Evolutionary conservation across 257 asterid genomes (phyloP).

Genomic region (Verbascum thapsus): DNA sequence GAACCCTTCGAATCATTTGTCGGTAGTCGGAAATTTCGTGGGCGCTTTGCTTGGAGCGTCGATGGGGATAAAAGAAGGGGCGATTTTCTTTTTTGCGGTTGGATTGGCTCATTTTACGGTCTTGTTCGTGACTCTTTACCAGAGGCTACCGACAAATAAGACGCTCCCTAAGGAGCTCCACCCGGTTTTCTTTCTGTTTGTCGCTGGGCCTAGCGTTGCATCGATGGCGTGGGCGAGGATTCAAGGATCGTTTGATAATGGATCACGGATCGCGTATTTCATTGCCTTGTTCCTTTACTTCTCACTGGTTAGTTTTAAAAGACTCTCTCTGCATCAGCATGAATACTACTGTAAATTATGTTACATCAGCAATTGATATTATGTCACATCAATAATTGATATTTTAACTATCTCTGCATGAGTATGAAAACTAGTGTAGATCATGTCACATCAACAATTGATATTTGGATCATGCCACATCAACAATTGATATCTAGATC

Average conservation of each 20-base stretch:
- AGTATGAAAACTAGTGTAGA: too few species aligned
- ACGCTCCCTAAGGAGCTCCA: conserved; percentile 92
- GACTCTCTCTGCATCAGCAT: not conserved
- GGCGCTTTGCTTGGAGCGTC: conserved; percentile 93
- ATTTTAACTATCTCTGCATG: too few species aligned
- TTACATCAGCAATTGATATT: too few species aligned
- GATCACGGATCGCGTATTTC: conserved; percentile 74
- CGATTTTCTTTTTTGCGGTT: conserved; percentile 81
- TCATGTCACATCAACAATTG: too few species aligned
- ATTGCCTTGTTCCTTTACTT: conserved; percentile 84
- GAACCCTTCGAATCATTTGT: conserved; percentile 79
- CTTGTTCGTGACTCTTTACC: conserved; percentile 85
- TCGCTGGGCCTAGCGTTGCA: conserved; percentile 92
- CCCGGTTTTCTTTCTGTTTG: conserved; percentile 89
- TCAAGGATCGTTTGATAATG: conserved; percentile 69
- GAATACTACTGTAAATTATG: too few species aligned
- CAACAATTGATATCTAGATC: too few species aligned
- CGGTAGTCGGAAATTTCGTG: conserved; percentile 80
- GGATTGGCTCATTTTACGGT: conserved; percentile 89
- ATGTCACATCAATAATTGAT: too few species aligned
- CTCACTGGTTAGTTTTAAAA: conserved; percentile 58
- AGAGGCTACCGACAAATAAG: conserved; percentile 88
- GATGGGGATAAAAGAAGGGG: conserved; percentile 86
- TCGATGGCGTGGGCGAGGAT: conserved; percentile 93
- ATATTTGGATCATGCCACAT: too few species aligned